Conservation (phyloP, 768 basidiomycete genomes). For the Tylopilus plumbeoviolaceoides region DNA sequence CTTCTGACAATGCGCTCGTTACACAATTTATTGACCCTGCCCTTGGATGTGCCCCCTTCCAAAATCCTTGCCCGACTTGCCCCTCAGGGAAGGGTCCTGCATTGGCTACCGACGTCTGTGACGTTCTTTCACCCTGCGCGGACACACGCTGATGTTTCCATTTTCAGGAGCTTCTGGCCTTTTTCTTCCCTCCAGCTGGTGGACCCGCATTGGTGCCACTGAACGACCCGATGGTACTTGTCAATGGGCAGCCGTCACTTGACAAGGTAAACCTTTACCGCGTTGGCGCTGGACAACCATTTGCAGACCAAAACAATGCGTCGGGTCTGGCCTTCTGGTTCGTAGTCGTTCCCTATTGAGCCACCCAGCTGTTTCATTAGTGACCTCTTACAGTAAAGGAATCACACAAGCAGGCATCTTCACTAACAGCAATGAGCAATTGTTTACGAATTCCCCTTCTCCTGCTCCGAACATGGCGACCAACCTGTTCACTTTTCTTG, state of each 20-base stretch:
- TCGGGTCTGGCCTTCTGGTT: constrained; percentile 23
- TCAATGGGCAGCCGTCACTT: constrained; percentile 22
- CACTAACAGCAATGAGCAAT: constrained; percentile 19
- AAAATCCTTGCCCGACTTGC: constrained; percentile 27
- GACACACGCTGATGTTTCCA: neutral
- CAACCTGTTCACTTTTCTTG: constrained; percentile 27
- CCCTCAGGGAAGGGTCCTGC: constrained; percentile 15
- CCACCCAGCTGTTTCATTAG: neutral
- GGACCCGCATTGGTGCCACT: constrained; percentile 24
- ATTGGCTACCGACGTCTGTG: constrained; percentile 23
- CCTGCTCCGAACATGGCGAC: constrained; percentile 20
- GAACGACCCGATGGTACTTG: constrained; percentile 26
- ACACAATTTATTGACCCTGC: constrained; percentile 25
- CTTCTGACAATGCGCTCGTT: constrained; percentile 25
- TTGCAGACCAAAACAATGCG: constrained; percentile 20
- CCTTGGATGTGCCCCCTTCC: constrained; percentile 22
- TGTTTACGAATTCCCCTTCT: constrained; percentile 17
- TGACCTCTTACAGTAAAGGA: constrained; percentile 15
- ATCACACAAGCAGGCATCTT: constrained; percentile 22
- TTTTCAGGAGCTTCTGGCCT: constrained; percentile 21
- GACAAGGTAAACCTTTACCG: constrained; percentile 28
- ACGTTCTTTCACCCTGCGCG: neutral
- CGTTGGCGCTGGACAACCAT: constrained; percentile 24
- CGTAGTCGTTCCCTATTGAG: neutral
- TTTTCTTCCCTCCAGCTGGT: constrained; percentile 22